Evolutionary conservation across 257 asterid genomes (phyloP).

Genomic region (Ophiorrhiza pumila): DNA sequence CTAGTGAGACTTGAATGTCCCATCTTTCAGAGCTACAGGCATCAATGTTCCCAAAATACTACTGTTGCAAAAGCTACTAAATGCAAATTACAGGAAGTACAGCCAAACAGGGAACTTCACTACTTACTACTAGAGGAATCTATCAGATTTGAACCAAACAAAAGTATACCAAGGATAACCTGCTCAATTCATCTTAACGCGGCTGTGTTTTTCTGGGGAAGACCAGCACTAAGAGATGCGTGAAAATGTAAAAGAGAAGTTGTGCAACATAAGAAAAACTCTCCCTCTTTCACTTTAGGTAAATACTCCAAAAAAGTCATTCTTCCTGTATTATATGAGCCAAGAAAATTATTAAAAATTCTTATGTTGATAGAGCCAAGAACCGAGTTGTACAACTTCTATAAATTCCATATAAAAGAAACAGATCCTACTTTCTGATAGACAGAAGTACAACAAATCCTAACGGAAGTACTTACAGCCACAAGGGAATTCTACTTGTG

Average conservation of each 20-base stretch:
- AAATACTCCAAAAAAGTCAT: neutral
- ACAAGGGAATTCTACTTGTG: neutral
- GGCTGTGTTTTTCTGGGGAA: neutral
- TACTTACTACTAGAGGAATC: neutral
- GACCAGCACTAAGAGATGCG: neutral
- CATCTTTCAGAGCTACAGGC: neutral
- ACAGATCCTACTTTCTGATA: neutral
- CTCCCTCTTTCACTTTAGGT: neutral
- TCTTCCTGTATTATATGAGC: neutral
- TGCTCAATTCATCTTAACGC: neutral
- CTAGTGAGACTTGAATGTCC: neutral
- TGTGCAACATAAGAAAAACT: neutral
- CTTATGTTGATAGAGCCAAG: neutral
- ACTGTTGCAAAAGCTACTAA: neutral
- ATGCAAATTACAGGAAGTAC: neutral
- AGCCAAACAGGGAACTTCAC: neutral
- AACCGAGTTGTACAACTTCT: neutral
- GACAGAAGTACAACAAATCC: too few relatives aligned
- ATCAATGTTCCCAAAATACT: neutral
- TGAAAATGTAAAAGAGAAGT: neutral
- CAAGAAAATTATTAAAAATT: neutral
- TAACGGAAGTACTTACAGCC: neutral
- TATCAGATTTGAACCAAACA: neutral
- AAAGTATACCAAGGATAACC: neutral
- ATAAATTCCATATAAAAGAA: neutral